Evolutionary conservation across 495 filamentous ascomycete genomes (phyloP), one percentile per base, ranked within the genome.

Genomic region (Beverwykella pulmonaria): DNA sequence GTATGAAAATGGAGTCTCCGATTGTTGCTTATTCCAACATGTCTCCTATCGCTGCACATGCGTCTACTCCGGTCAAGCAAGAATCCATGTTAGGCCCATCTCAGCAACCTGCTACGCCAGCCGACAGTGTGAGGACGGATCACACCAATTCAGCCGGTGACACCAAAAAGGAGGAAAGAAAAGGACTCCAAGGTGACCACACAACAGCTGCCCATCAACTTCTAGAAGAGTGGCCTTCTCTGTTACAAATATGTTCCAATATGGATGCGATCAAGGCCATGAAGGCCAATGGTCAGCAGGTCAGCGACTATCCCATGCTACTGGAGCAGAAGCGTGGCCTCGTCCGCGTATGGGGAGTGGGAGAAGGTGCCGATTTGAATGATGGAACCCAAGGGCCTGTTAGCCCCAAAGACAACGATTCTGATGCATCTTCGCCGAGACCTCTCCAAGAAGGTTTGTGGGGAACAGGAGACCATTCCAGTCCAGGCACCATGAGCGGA

Each of bases 191-290:
- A 0, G 80, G 84, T 6, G 89, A 92, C 39, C 92, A 96, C 71
- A 91, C 89, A 1, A 95, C 91, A 0, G 85, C 90, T 26, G 91
- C 92, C 0, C 89, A 92, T 41, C 84, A 90, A 57, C 77, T 95
- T 15, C 79, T 72, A 20, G 48, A 58, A 12, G 34, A 58, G 34
- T 72, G 70, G 70, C 56, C 56, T 12, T 49, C 56, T 8, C 66
- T 72, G 66, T 7, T 22, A n/a, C 17, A 12, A 0, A 66, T 69
- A 47, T 59, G 29, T 36, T 25, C 29, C 19, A 56, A 54, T 19
- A 57, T 61, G 9, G 30, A 36, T 15, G 44, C 29, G 2, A 53
- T 69, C 54, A 47, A 59, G 26, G 23, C 29, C 19, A 44, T 69
- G 17, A 8, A 58, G 15, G 59, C 53, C 14, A 1, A 20, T 17